phyloP scores from a whole-genome alignment of 2,329 filamentous ascomycete genomes.

The Thermomyces lanuginosus region DNA sequence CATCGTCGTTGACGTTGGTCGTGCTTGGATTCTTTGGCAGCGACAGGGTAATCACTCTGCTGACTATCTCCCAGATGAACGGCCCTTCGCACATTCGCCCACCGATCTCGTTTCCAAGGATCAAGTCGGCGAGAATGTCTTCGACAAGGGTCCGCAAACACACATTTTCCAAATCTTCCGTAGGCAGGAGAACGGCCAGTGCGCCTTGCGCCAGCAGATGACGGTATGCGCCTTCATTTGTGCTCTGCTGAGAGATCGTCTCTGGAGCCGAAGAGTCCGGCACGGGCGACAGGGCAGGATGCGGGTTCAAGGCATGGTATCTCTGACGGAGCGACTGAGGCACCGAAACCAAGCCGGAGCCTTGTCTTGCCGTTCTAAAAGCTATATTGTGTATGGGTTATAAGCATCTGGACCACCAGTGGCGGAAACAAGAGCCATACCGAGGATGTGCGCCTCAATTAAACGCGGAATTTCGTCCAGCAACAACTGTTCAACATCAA shows the following conservation, averaged over 20 bases:
- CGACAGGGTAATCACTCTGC: slow-evolving; percentile 46
- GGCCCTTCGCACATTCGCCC: slow-evolving; percentile 73
- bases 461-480: slow-evolving; percentile 78
- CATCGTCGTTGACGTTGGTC: slow-evolving; percentile 13
- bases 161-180: slow-evolving; percentile 77
- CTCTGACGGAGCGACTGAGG: slow-evolving; percentile 47
- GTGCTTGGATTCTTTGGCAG: slow-evolving; percentile 11
- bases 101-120: slow-evolving; percentile 66
- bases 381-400: slow-evolving; percentile 33
- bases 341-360: slow-evolving; percentile 42
- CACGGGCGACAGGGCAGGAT: slow-evolving; percentile 65
- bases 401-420: slow-evolving; percentile 9
- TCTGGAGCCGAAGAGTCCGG: slow-evolving; percentile 40
- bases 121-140: slow-evolving; percentile 78
- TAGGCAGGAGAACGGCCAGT: slow-evolving; percentile 70
- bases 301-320: slow-evolving; percentile 70
- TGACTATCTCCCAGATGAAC: slow-evolving; percentile 73
- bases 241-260: slow-evolving; percentile 44
- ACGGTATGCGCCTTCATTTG: slow-evolving; percentile 70
- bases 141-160: slow-evolving; percentile 69
- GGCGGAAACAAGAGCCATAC: slow-evolving; percentile 30
- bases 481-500: slow-evolving; percentile 67
- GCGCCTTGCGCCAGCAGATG: slow-evolving; percentile 73
- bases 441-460: slow-evolving; percentile 61
- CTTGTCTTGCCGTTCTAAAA: slow-evolving; percentile 51